These are phyloP conservation scores for Teratosphaeria pseudoeucalypti DNA, from an alignment of 2,329 filamentous ascomycete species.

Conservation along the genomic window DNA sequence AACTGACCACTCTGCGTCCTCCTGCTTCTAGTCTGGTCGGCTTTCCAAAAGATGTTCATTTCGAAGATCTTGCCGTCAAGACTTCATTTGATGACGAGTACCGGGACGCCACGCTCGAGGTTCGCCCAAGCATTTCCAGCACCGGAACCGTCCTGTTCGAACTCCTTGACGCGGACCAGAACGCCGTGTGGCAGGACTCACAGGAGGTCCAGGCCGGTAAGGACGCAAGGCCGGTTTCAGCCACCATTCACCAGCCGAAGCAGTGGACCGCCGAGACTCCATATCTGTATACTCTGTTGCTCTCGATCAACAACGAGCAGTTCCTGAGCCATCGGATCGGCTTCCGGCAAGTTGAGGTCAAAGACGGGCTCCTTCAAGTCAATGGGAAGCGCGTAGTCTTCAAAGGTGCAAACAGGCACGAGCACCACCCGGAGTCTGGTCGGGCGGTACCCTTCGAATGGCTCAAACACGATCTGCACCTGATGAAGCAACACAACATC, in stretches of 20 bases:
- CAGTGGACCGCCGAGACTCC: slow-evolving; percentile 62
- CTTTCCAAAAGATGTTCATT: slow-evolving; percentile 40
- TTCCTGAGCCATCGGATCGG: slow-evolving; percentile 46
- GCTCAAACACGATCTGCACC: slow-evolving; percentile 49
- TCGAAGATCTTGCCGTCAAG: slow-evolving; percentile 49
- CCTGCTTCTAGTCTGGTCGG: slow-evolving; percentile 35
- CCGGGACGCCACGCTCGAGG: slow-evolving; percentile 38
- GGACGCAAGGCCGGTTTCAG: not conserved
- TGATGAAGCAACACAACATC: slow-evolving; percentile 63
- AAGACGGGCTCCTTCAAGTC: slow-evolving; percentile 49
- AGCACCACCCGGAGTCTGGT: slow-evolving; percentile 56
- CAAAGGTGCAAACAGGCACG: slow-evolving; percentile 58
- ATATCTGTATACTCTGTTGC: slow-evolving; percentile 46
- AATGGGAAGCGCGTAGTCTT: slow-evolving; percentile 54
- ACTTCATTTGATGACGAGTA: slow-evolving; percentile 44
- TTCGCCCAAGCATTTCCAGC: slow-evolving; percentile 21
- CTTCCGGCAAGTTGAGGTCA: slow-evolving; percentile 55
- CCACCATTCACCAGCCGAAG: slow-evolving; percentile 39
- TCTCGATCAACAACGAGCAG: slow-evolving; percentile 22
- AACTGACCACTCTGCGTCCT: not conserved
- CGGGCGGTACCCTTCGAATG: slow-evolving; percentile 54
- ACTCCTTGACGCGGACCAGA: slow-evolving; percentile 1
- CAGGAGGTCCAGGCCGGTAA: not conserved
- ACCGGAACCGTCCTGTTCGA: slow-evolving; percentile 4
- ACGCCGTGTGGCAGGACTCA: not conserved